Evolutionary conservation across 2,329 filamentous ascomycete species (phyloP).

Genomic region (Aspergillus novoparasiticus): DNA sequence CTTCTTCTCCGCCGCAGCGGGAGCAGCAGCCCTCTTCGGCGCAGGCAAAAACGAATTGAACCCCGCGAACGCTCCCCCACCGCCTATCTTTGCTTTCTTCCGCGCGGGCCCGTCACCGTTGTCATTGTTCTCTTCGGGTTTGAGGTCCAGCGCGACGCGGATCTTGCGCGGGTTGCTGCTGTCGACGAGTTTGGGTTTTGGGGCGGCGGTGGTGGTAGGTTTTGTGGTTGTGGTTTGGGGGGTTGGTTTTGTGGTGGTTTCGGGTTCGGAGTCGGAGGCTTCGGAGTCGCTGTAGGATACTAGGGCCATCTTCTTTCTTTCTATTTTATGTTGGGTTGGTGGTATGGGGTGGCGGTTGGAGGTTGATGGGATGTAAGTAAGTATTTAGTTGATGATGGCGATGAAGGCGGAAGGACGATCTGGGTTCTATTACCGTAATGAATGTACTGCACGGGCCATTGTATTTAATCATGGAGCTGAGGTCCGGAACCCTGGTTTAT

Average conservation of each 20-base stretch:
- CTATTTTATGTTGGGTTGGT: not conserved
- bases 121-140: constrained; percentile 36
- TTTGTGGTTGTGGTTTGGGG: constrained; percentile 27
- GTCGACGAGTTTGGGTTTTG: constrained; percentile 73
- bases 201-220: constrained; percentile 31
- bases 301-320: constrained; percentile 64
- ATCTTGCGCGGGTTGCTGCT: constrained; percentile 82
- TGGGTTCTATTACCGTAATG: too few species aligned
- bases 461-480: not conserved
- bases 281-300: constrained; percentile 84
- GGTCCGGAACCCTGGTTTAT: too few species aligned
- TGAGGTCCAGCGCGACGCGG: constrained; percentile 69
- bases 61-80: constrained; percentile 71
- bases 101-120: constrained; percentile 62
- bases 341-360: not conserved
- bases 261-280: constrained; percentile 63
- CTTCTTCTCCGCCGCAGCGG: constrained; percentile 27
- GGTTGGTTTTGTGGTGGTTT: constrained; percentile 24
- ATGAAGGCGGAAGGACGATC: not conserved
- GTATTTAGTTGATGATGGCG: not conserved
- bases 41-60: constrained; percentile 87
- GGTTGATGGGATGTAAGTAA: not conserved
- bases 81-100: constrained; percentile 69
- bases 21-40: constrained; percentile 62
- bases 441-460: not conserved